Base-by-base conservation (phyloP, 179 eudicot genomes). In the Pouteria campechiana region DNA sequence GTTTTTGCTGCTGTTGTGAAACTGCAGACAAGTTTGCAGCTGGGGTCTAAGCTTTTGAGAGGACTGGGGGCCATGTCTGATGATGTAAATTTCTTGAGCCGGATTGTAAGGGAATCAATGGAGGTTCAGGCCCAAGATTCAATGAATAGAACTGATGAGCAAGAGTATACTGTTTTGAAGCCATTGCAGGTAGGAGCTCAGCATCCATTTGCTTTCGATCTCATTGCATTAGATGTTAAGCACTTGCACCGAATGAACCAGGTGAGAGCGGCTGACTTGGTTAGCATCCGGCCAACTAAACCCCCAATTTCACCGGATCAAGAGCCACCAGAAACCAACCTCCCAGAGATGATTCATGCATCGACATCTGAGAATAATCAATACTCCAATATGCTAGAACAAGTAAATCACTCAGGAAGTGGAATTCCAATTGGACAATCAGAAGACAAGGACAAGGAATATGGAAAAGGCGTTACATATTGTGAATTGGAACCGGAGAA, bases 11-110 rank as follows among this genome's bases (percentile, higher is more conserved):
- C n/a, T n/a, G n/a, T n/a, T n/a, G n/a, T n/a, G n/a, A n/a, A n/a
- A n/a, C 39, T 64, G 50, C 78, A 90, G 96, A 87, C 98, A 23
- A 82, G 98, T 63, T 73, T 90, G 51, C 98, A 90, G 67, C 86
- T 90, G 24, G 98, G 98, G 31, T 86, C 95, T 12, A 79, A 74
- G 80, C 94, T 90, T 54, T 68, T 90, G 51, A 81, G 76, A 59
- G 95, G 98, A 52, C 67, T 90, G 13, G 98, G 98, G 38, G 93
- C 86, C 25, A 79, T 90, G 87, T 86, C 95, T 6, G 98, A 86
- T 30, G 93, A 90, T 54, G 98, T 86, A 12, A 67, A 64, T 17
- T 86, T 81, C 57, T 57, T 90, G 22, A 74, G 95, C 50, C 83
- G 74, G 50, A 65, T 81, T 38, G 73, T 90, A 35, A 55, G 93